Evolutionary conservation across 2,329 filamentous ascomycete genomes (phyloP), one percentile per base, ranked within the genome.

Genomic region (Paecilomyces variotii): DNA sequence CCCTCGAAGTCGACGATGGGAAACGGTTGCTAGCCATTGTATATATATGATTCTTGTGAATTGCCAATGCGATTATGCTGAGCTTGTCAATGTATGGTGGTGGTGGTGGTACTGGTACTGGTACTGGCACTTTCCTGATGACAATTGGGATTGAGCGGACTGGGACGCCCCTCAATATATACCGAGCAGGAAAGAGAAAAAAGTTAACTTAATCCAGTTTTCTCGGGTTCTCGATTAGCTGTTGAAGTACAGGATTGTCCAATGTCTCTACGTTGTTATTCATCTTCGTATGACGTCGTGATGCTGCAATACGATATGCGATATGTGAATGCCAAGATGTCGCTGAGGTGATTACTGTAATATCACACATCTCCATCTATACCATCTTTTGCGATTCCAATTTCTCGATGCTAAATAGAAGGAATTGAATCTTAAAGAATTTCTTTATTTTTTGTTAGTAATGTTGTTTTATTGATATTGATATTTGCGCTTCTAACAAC

Each of bases 251-350:
- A 45, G n/a, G 12, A 24, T 45, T 19, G 19, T 19, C 35, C 35
- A 39, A 14, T 45, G 39, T n/a, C 30, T 10, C 9, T 32, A 7
- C 39, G 9, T 45, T 12, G 28, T 59, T 57, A n/a, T 27, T 53
- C 28, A 3, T 54, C 34, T 26, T 61, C 39, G 26, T 62, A 72
- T 70, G 70, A 71, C 67, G 70, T 71, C 62, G 63, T 24, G 51
- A 71, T 70, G 65, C 62, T 60, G 65, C 63, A 70, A 70, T 66
- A 28, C 51, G 26, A 11, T 39, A 14, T 3, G 19, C 24, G 19
- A 52, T 52, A 27, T 52, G 12, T n/a, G 24, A 19, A 55, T 26
- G 53, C 53, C 28, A 25, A 32, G 34, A 55, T 6, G 9, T 24
- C 6, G 14, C 45, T 14, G n/a, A 50, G 45, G 45, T 10, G 19